Evolutionary conservation across 2,329 filamentous ascomycete genomes (phyloP), one percentile per base, ranked within the genome.

Genomic region (Fusarium armeniacum): DNA sequence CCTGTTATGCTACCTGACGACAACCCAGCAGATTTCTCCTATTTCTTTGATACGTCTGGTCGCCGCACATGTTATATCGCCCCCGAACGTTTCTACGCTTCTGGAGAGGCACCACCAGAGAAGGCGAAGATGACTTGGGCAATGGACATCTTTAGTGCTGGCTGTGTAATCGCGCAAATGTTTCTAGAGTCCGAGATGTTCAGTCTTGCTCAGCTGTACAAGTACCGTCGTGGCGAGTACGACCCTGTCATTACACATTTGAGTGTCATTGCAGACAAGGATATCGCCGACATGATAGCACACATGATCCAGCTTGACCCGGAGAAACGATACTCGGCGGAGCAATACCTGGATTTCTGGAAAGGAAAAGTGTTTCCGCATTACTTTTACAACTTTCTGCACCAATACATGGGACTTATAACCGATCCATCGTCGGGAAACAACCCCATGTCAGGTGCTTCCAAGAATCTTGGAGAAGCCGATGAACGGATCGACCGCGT

Each of bases 281-380:
- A 97, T 63, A 87, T 99, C 59, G 89, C 94, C 46, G 92, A 97
- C 50, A 89, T 99, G 85, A 92, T 99, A 69, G 87, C 91, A 22
- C 94, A 97, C 79, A 99, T 99, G 96, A 97, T 99, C 66, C 93
- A 97, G 77, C 84, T 98, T 10, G 93, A 98, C 71, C 95, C 97
- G 0, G 91, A 97, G 79, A 93, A 93, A 73, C 89, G 96, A 71
- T 97, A 97, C 78, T 94, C 93, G 20, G 95, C 96, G 3, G 94
- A 98, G 61, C 93, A 98, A 75, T 98, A 98, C 72, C 84, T 99
- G 12, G 91, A 94, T 24, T 95, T 97, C 75, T 98, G 93, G 89
- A 93, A 93, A 75, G 89, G 88, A 47, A 98, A 95, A 76, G 93
- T 95, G 5, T 99, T 99, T 69, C 97, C 96, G 0, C 89, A 93